Conservation (phyloP, 2,329 filamentous ascomycete genomes). For the Aspergillus proliferans region DNA sequence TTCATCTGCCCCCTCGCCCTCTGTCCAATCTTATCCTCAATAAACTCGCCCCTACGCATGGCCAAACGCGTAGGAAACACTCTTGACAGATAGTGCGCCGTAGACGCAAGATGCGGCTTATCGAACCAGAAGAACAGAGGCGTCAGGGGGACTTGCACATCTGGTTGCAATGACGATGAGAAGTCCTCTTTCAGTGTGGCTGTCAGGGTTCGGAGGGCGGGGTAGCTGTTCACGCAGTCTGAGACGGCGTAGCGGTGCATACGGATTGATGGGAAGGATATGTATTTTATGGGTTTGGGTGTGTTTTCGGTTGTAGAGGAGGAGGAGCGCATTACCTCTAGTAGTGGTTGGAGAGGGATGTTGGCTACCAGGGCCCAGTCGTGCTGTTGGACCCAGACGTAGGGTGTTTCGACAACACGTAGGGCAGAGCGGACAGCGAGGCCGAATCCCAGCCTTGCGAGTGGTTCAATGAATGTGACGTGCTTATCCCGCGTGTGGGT, state of each 20-base stretch:
- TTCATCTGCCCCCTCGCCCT: conserved; percentile 7
- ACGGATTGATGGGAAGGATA: conserved; percentile 1
- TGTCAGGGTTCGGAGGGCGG: neutral
- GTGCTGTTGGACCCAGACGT: conserved; percentile 10
- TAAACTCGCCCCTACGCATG: conserved; percentile 7
- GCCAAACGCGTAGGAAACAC: conserved; percentile 7
- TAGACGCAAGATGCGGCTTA: conserved; percentile 6
- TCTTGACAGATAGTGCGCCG: conserved; percentile 3
- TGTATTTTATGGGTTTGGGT: neutral
- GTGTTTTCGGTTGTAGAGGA: neutral
- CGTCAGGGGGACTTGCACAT: conserved; percentile 1
- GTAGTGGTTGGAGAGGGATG: conserved; percentile 1
- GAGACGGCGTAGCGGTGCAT: conserved; percentile 2
- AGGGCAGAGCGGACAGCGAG: conserved; percentile 6
- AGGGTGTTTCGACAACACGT: conserved; percentile 3
- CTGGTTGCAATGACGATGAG: neutral
- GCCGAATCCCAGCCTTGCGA: conserved; percentile 5
- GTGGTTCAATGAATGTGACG: conserved; percentile 4
- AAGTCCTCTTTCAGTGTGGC: conserved; percentile 1
- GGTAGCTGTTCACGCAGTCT: neutral
- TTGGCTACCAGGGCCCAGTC: conserved; percentile 7
- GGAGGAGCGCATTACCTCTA: conserved; percentile 2
- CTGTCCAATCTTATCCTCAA: conserved; percentile 10
- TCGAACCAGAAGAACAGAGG: conserved; percentile 9
- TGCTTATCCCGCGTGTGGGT: neutral